phyloP scores from a whole-genome alignment of 75 land plant species.

The Selaginella tamariscina region DNA sequence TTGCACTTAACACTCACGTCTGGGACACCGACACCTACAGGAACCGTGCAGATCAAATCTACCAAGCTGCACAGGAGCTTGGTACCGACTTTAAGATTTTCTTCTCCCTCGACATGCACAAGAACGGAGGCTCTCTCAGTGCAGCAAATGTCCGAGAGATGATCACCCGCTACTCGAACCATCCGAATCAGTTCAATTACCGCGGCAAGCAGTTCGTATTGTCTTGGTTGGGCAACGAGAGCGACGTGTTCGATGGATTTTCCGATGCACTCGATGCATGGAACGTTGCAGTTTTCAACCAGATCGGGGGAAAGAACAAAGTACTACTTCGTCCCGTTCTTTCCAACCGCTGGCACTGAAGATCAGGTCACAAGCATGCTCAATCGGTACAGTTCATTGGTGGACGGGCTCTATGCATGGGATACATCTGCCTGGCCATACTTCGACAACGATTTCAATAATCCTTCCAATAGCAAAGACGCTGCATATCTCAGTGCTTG shows the following conservation, averaged over 20 bases:
- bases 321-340: constrained; percentile 16
- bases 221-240: constrained; percentile 9
- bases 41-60: constrained; percentile 13
- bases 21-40: constrained; percentile 22
- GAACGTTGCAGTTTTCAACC: constrained; percentile 2
- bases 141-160: constrained; percentile 6
- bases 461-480: background rate
- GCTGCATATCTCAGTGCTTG: constrained; percentile 9
- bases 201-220: constrained; percentile 16
- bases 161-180: constrained; percentile 15
- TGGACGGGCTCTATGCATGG: constrained; percentile 21
- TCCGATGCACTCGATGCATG: constrained; percentile 8
- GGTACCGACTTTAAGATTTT: constrained; percentile 16
- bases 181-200: constrained; percentile 14
- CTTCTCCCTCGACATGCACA: constrained; percentile 23
- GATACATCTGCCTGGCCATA: constrained; percentile 28
- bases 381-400: background rate
- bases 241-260: background rate
- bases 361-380: background rate
- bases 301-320: constrained; percentile 7
- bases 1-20: constrained; percentile 27
- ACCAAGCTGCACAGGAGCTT: constrained; percentile 13
- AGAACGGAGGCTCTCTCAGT: constrained; percentile 7
- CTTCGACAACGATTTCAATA: background rate
- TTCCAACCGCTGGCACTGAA: constrained; percentile 8